A percentile compares a stretch with the other conserved stretches of the same genome.
These are phyloP conservation scores for Cordyceps militaris DNA, from an alignment of 2,329 filamentous ascomycete genomes.

Conservation along the genomic window DNA sequence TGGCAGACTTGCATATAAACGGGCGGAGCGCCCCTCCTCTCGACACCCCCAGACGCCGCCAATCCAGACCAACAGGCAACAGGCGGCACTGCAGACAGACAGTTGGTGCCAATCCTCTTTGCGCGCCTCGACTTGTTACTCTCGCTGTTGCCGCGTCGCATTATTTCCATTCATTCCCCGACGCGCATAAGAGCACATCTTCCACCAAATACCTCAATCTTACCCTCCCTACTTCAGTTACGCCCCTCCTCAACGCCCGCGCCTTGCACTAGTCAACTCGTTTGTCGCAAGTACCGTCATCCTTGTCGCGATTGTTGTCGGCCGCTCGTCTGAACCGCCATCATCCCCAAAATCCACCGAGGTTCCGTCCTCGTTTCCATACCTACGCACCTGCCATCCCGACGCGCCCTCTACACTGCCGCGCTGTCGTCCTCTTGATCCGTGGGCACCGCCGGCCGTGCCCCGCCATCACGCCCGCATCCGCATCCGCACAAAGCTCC, in stretches of 20 bases:
- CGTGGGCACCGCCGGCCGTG: not conserved
- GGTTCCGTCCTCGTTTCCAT: not conserved
- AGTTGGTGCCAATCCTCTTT: too few relatives aligned
- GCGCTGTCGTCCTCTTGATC: conserved; percentile 5
- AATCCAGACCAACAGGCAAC: not conserved
- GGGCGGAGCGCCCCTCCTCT: conserved; percentile 20
- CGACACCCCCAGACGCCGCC: too few relatives aligned
- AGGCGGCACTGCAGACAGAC: not conserved
- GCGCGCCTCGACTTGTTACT: too few relatives aligned
- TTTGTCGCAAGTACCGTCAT: not conserved
- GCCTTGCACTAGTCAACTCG: not conserved
- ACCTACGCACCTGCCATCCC: conserved; percentile 4
- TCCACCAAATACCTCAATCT: not conserved
- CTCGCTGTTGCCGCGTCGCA: too few relatives aligned
- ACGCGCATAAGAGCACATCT: not conserved
- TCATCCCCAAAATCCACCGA: not conserved
- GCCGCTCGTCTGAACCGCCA: not conserved
- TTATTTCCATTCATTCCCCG: not conserved
- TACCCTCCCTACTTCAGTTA: not conserved
- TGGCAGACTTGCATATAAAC: conserved; percentile 46
- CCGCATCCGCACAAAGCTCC: not conserved
- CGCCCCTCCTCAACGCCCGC: not conserved
- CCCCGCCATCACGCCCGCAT: conserved; percentile 2
- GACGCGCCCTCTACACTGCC: conserved; percentile 5
- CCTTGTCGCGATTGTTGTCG: not conserved